Base-by-base conservation (phyloP, 163 green algal species). In the Scenedesmus sp. region DNA sequence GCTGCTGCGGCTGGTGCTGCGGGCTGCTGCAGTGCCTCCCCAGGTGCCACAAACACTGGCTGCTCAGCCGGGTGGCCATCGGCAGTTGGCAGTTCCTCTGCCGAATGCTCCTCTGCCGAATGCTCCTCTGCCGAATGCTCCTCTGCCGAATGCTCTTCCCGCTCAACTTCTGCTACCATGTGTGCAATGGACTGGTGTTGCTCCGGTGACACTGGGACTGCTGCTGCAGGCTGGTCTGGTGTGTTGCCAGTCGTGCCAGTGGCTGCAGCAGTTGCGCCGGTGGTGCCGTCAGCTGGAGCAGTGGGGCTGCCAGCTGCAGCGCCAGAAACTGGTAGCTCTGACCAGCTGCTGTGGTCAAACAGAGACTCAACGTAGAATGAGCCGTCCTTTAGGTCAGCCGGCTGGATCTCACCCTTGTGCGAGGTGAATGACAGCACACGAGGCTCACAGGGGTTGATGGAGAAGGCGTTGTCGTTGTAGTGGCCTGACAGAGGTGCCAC, bases 321-420 rank as follows among this genome's bases (percentile, higher is more conserved):
- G 22, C 53, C 53, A 68, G 53, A 68, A 24, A 72, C 59, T 35
- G 59, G 59, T 3, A 35, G 22, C 33, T 53, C 76, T 30, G 76
- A 46, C 85, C 85, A 90, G 1, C n/a, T 83, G 85, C 70, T 90
- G 70, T 90, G 85, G 76, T 90, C 46, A 49, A 70, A 83, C 44
- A 90, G 13, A 9, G 85, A 90, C 65, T 89, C 84, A 18, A 89
- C 84, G 16, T 46, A 26, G 65, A 89, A 89, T 10, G 40, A 24
- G 37, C 49, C 68, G 1, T 26, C 26, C 15, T 37, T 44, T 2
- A 72, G 26, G 6, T 73, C 85, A 22, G 43, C 70, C 37, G 68
- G 18, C 2, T 37, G 30, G 18, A 90, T 51, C 3, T 40, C 10
- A 16, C 85, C 70, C 18, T 51, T 70, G 30, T 73, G 46, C 3